Evolutionary conservation across 768 basidiomycete genomes (phyloP).

Genomic region (Boletus coccyginus): DNA sequence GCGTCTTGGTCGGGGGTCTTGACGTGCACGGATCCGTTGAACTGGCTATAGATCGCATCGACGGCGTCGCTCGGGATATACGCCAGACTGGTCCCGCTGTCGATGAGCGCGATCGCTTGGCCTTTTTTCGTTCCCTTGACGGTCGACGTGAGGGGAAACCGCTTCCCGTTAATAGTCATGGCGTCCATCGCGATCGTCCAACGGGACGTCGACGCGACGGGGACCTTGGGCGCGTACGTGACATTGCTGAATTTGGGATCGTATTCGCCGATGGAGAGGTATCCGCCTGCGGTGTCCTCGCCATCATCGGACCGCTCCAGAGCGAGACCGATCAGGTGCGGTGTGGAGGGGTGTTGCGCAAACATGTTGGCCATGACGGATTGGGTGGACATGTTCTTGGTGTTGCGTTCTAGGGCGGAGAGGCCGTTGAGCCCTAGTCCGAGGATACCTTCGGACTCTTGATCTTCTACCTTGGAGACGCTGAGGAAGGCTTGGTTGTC

Average conservation of each 20-base stretch:
- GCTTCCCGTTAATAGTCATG: conserved; percentile 34
- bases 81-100: conserved; percentile 42
- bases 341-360: conserved; percentile 29
- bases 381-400: conserved; percentile 10
- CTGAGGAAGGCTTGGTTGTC: conserved; percentile 28
- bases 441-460: conserved; percentile 22
- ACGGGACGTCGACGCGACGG: conserved; percentile 35
- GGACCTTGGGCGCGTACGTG: conserved; percentile 28
- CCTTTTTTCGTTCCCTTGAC: conserved; percentile 30
- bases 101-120: conserved; percentile 37
- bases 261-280: conserved; percentile 43
- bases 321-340: conserved; percentile 42
- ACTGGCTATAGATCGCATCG: conserved; percentile 38
- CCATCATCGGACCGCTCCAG: conserved; percentile 41
- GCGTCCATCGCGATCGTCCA: conserved; percentile 44
- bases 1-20: conserved; percentile 25
- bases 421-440: conserved; percentile 28
- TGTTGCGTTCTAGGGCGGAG: conserved; percentile 20
- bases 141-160: conserved; percentile 28
- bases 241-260: conserved; percentile 34
- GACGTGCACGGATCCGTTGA: conserved; percentile 36
- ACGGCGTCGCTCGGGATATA: conserved; percentile 34
- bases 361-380: conserved; percentile 43
- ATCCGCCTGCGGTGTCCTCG: conserved; percentile 40
- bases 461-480: conserved; percentile 15